A percentile compares a stretch with the other conserved stretches of the same genome.
Conservation (phyloP, 2,329 filamentous ascomycete genomes). For the Colletotrichum zoysiae region DNA sequence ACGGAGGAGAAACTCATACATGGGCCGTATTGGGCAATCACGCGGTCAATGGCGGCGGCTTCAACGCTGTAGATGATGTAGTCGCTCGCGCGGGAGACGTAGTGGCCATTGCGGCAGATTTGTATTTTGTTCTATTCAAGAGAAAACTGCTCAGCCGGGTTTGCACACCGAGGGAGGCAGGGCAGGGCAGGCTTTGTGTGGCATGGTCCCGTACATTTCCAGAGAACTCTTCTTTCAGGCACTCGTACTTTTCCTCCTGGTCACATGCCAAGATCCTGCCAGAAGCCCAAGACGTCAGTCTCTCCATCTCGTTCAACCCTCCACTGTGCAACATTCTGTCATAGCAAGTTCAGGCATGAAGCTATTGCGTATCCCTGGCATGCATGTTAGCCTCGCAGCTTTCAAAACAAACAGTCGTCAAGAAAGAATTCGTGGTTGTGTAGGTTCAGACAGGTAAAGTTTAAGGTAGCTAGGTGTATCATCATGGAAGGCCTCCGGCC, state of each 20-base stretch:
- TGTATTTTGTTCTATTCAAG: slow-evolving; percentile 77
- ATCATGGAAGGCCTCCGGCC: slow-evolving; percentile 87
- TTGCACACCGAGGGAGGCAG: slow-evolving; percentile 22
- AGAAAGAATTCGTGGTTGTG: slow-evolving; percentile 43
- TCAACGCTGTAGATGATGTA: slow-evolving; percentile 99
- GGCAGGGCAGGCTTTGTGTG: slow-evolving; percentile 14
- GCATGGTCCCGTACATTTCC: slow-evolving; percentile 77
- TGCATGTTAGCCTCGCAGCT: slow-evolving; percentile 40
- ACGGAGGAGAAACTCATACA: slow-evolving; percentile 68
- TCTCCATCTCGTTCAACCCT: not conserved
- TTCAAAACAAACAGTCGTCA: slow-evolving; percentile 35
- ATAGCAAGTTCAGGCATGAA: slow-evolving; percentile 45
- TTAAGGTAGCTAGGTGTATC: slow-evolving; percentile 99
- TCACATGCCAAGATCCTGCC: slow-evolving; percentile 94
- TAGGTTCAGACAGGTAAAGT: slow-evolving; percentile 82
- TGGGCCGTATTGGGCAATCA: slow-evolving; percentile 90
- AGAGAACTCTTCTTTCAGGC: slow-evolving; percentile 83
- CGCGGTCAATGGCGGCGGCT: slow-evolving; percentile 87
- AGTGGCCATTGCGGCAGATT: slow-evolving; percentile 93
- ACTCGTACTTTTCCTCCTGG: slow-evolving; percentile 87
- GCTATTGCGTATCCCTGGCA: slow-evolving; percentile 47
- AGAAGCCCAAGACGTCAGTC: slow-evolving; percentile 32
- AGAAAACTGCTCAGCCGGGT: slow-evolving; percentile 39
- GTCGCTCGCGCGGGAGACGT: slow-evolving; percentile 96
- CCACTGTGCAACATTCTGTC: not conserved